Conservation (phyloP, 805 yeast genomes). For the Suhomyces sp. region DNA sequence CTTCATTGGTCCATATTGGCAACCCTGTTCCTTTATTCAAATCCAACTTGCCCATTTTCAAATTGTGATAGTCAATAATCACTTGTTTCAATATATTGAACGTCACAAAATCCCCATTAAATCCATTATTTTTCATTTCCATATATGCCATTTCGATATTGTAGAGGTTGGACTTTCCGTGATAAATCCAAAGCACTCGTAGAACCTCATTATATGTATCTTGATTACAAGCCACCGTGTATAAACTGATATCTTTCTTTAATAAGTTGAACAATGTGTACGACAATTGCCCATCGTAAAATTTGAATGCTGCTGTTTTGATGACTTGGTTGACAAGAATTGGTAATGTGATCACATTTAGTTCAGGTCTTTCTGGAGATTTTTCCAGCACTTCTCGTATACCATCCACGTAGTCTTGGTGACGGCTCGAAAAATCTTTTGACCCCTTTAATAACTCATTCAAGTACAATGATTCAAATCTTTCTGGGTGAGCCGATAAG, state of each 20-base stretch:
- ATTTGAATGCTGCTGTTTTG: conserved; percentile 21
- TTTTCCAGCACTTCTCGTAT: conserved; percentile 14
- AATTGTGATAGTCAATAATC: conserved; percentile 31
- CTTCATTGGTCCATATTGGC: conserved; percentile 40
- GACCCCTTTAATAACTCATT: conserved; percentile 13
- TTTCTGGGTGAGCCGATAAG: conserved; percentile 8
- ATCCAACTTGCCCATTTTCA: conserved; percentile 30
- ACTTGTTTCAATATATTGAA: conserved; percentile 36
- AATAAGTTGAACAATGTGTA: conserved; percentile 35
- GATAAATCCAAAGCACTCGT: conserved; percentile 36
- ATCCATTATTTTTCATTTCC: conserved; percentile 45
- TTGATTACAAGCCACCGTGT: conserved; percentile 39
- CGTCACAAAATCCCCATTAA: conserved; percentile 35
- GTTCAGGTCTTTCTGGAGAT: conserved; percentile 23
- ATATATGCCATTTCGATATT: conserved; percentile 32
- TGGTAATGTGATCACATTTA: conserved; percentile 38
- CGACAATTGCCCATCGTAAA: conserved; percentile 37
- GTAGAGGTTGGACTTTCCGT: conserved; percentile 36
- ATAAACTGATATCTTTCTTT: conserved; percentile 32
- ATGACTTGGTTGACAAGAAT: conserved; percentile 33
- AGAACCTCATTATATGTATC: conserved; percentile 41
- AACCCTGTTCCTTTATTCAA: conserved; percentile 19
- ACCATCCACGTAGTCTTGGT: conserved; percentile 18
- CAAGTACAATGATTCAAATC: conserved; percentile 12
- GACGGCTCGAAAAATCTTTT: conserved; percentile 15